Evolutionary conservation across 257 asterid species (phyloP), one percentile per base, ranked within the genome.

Genomic region (Capsicum baccatum): DNA sequence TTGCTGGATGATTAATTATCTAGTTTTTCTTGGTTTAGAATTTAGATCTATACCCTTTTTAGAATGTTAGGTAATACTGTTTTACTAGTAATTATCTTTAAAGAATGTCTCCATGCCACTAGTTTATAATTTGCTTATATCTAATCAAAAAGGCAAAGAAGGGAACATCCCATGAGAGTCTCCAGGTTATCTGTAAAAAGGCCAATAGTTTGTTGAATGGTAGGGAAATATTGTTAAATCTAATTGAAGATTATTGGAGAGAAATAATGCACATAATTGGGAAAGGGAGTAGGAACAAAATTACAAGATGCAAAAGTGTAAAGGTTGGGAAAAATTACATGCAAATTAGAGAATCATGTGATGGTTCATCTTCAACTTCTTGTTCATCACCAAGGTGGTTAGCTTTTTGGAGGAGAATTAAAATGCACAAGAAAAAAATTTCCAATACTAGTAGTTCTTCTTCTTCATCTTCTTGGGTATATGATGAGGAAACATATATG

Each of bases 401-500:
- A 9, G 85, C 71, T 80, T 89, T 94, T 47, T 92, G 94, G 97
- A 86, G 90, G 64, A 92, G 84, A 70, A 80, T 92, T 48, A 89
- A 57, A 69, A 56, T 83, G 44, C 68, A 70, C 26, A 83, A 88
- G 82, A 81, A 78, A 71, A 92, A 83, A 62, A 86, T 62, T 10
- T 80, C 86, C 16, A 87, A 82, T 8, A 73, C 11, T 73, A 73
- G 3, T 63, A 9, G 84, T 10, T 8, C 79, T 48, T 39, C 42
- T 39, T 39, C 42, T 39, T 39, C 44, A 3, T 39, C 44, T 39
- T 71, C 85, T 5, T 52, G 83, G 50, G 60, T 80, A 2, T 94
- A 93, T 84, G 95, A 94, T 83, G 91, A 83, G 14, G 80, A 88
- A 42, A 89, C 91, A 64, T 94, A 94, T 74, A 54, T 88, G 93